Percentiles rank a stretch among this genome's conserved stretches.
These are phyloP conservation scores for Trypanosoma conorhini DNA, from an alignment of 208 protist genomes.

Conservation along the genomic window DNA sequence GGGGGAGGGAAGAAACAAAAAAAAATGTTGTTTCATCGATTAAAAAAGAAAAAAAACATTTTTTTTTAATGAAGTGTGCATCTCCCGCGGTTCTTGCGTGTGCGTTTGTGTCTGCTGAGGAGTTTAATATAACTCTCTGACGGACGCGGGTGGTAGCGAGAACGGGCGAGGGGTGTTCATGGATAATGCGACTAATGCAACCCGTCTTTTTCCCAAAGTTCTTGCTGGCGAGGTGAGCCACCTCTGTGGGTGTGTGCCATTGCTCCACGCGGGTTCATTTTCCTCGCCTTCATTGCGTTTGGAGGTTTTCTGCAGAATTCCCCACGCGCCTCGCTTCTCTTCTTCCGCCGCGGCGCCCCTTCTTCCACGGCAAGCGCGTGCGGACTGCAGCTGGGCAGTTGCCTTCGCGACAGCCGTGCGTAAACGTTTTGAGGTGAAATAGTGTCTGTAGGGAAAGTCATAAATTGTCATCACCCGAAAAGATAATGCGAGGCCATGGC, in stretches of 20 bases:
- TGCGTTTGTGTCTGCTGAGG: not conserved
- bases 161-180: constrained; percentile 7
- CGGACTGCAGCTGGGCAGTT: not conserved
- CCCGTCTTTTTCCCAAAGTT: not conserved
- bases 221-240: not conserved
- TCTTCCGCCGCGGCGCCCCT: not conserved
- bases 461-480: not conserved
- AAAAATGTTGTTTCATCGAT: not conserved
- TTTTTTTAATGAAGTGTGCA: not conserved
- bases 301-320: not conserved
- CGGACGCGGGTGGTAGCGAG: not conserved
- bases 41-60: not conserved
- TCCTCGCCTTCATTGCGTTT: constrained; percentile 13
- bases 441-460: constrained; percentile 10
- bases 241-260: not conserved
- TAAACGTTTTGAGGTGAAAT: constrained; percentile 11
- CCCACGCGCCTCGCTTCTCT: not conserved
- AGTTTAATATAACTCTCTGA: not conserved
- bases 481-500: constrained; percentile 17
- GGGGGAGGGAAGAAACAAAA: not conserved
- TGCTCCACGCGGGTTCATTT: constrained; percentile 1
- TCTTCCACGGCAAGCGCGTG: not conserved
- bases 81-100: not conserved
- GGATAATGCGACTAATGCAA: not conserved
- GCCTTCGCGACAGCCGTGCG: not conserved